Evolutionary conservation across 2,329 filamentous ascomycete genomes (phyloP).

Genomic region (Bipolaris victoriae): DNA sequence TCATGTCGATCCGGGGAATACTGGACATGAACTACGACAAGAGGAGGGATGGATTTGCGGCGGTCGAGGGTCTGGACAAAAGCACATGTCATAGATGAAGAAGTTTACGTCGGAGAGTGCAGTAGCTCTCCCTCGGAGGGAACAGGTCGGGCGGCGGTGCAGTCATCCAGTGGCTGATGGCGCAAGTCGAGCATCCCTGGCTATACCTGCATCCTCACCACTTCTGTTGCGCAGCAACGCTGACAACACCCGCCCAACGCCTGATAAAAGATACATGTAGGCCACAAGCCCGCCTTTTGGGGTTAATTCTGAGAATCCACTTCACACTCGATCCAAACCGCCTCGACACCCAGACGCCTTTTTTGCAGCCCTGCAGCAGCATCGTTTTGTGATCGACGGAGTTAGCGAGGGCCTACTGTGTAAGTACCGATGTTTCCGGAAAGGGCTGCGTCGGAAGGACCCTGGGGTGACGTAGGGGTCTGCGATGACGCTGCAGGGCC

Average conservation of each 20-base stretch:
- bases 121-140: conserved; percentile 13
- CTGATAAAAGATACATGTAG: conserved; percentile 4
- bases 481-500: conserved; percentile 30
- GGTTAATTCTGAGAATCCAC: too few species aligned
- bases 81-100: conserved; percentile 15
- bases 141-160: conserved; percentile 9
- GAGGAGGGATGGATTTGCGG: background rate
- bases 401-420: background rate
- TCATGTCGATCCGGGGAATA: conserved; percentile 22
- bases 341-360: background rate
- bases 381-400: conserved; percentile 13
- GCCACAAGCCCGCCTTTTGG: background rate
- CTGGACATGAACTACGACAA: background rate
- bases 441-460: conserved; percentile 14
- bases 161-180: conserved; percentile 10
- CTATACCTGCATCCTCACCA: conserved; percentile 19
- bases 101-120: conserved; percentile 13
- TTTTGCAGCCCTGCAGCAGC: background rate
- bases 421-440: conserved; percentile 19
- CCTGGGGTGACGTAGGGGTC: conserved; percentile 25
- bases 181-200: conserved; percentile 16
- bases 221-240: conserved; percentile 25
- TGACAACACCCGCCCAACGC: conserved; percentile 20
- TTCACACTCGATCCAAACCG: too few species aligned
- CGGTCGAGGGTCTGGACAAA: conserved; percentile 6